Percentiles rank a stretch among this genome's conserved stretches.
phyloP scores from a whole-genome alignment of 129 eudicot genomes.

The Pulicaria dysenterica region DNA sequence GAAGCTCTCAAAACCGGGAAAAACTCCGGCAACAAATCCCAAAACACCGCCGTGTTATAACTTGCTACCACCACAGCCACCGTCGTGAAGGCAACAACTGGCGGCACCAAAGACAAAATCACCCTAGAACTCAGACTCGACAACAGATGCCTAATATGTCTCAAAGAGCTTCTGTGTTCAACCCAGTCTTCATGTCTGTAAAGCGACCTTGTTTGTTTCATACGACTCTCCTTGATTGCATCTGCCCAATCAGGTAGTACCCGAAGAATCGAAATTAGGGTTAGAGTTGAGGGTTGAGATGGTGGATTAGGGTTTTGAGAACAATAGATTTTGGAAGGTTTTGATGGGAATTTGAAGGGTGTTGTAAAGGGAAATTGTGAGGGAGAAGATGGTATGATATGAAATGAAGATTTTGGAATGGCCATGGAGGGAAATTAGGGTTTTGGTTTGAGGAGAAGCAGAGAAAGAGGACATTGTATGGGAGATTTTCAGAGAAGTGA shows the following conservation, averaged over 20 bases:
- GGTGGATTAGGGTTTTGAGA: slow-evolving; percentile 45
- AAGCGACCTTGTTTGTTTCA: slow-evolving; percentile 54
- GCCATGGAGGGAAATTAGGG: slow-evolving; percentile 46
- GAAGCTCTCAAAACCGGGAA: slow-evolving; percentile 85
- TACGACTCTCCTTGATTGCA: slow-evolving; percentile 61
- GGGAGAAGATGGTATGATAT: slow-evolving; percentile 37
- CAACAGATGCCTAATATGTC: slow-evolving; percentile 75
- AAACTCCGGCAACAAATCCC: slow-evolving; percentile 77
- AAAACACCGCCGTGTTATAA: slow-evolving; percentile 72
- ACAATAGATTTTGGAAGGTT: slow-evolving; percentile 50
- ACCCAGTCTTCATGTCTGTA: slow-evolving; percentile 82
- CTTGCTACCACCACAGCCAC: slow-evolving; percentile 72
- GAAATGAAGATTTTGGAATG: slow-evolving; percentile 42
- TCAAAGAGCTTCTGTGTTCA: slow-evolving; percentile 78
- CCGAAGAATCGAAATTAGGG: slow-evolving; percentile 51
- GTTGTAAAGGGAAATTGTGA: slow-evolving; percentile 41
- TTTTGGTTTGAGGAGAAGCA: slow-evolving; percentile 44
- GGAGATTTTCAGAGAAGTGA: slow-evolving; percentile 25
- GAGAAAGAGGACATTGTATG: slow-evolving; percentile 47
- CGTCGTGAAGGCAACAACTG: slow-evolving; percentile 76
- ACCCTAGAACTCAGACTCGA: slow-evolving; percentile 80
- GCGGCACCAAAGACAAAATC: slow-evolving; percentile 79
- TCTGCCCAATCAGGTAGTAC: slow-evolving; percentile 90
- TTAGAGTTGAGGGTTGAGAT: slow-evolving; percentile 35
- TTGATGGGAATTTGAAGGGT: slow-evolving; percentile 48